phyloP scores from a whole-genome alignment of 2,329 filamentous ascomycete genomes.

The Pseudocercospora vitis region DNA sequence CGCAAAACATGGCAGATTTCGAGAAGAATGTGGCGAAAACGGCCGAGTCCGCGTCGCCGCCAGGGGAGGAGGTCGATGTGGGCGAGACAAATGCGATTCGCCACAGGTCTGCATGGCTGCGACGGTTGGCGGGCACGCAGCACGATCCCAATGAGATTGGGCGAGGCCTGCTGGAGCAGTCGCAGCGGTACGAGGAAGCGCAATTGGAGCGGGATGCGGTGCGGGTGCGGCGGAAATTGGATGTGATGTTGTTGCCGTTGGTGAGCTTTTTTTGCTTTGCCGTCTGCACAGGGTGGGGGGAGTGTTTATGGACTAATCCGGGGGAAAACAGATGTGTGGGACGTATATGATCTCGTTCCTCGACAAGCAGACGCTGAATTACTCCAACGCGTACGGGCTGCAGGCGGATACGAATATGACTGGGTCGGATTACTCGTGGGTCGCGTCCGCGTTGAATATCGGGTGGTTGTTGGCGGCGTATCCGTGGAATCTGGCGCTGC shows the following conservation, averaged over 20 bases:
- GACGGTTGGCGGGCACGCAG: constrained; percentile 5
- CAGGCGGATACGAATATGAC: constrained; percentile 35
- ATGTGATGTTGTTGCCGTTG: constrained; percentile 51
- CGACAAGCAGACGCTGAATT: constrained; percentile 27
- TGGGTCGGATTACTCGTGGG: constrained; percentile 44
- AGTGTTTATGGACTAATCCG: background rate
- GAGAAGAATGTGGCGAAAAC: background rate
- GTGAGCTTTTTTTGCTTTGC: constrained; percentile 35
- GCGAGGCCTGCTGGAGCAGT: constrained; percentile 13
- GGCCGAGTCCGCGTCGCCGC: background rate
- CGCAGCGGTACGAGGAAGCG: constrained; percentile 14
- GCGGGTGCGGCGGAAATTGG: constrained; percentile 46
- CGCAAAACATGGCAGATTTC: background rate
- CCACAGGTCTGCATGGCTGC: background rate
- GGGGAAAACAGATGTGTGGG: constrained; percentile 47
- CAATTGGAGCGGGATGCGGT: constrained; percentile 46
- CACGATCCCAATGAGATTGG: constrained; percentile 17
- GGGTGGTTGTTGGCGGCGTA: constrained; percentile 47
- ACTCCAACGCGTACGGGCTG: constrained; percentile 20
- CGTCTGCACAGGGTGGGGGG: constrained; percentile 45
- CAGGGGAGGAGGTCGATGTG: background rate
- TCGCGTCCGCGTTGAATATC: constrained; percentile 47
- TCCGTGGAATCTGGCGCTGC: constrained; percentile 39
- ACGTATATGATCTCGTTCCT: constrained; percentile 42
- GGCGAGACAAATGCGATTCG: background rate